phyloP scores from a whole-genome alignment of 31 red algal species.

The Odonthalia washingtoniensis region DNA sequence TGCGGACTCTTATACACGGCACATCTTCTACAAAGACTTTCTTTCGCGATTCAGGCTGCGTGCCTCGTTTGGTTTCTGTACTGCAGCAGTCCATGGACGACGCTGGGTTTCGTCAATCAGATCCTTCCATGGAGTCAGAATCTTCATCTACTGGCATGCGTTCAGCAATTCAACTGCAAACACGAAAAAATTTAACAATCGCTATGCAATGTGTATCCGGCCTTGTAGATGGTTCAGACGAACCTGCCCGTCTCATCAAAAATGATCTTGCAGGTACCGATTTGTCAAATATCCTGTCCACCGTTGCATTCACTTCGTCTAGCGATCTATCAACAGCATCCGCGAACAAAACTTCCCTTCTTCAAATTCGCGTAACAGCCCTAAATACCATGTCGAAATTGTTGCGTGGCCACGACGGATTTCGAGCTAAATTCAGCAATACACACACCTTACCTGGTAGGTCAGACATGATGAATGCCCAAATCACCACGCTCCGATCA shows the following conservation, averaged over 20 bases:
- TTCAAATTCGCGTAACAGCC: slow-evolving; percentile 48
- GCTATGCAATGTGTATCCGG: slow-evolving; percentile 62
- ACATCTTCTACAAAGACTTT: slow-evolving; percentile 73
- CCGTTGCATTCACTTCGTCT: slow-evolving; percentile 23
- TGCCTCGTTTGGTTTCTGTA: slow-evolving; percentile 74
- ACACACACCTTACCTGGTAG: slow-evolving; percentile 15
- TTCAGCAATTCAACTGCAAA: slow-evolving; percentile 57
- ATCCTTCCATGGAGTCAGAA: neutral
- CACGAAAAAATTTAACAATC: slow-evolving; percentile 55
- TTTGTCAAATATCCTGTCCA: slow-evolving; percentile 37
- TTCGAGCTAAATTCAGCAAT: slow-evolving; percentile 46
- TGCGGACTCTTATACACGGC: slow-evolving; percentile 72
- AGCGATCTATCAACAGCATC: neutral
- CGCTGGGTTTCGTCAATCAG: slow-evolving; percentile 6
- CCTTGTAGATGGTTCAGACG: slow-evolving; percentile 56
- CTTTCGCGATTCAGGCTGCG: slow-evolving; percentile 88
- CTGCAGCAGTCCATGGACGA: slow-evolving; percentile 50
- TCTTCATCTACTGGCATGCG: slow-evolving; percentile 24
- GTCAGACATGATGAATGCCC: slow-evolving; percentile 22
- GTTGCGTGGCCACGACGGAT: slow-evolving; percentile 61
- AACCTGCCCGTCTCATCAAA: slow-evolving; percentile 47
- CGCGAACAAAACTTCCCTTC: neutral
- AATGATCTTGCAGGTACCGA: slow-evolving; percentile 56
- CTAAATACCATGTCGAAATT: slow-evolving; percentile 56
- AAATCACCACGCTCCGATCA: slow-evolving; percentile 41